phyloP scores from a whole-genome alignment of 768 basidiomycete genomes.

The Rhodocollybia butyracea region DNA sequence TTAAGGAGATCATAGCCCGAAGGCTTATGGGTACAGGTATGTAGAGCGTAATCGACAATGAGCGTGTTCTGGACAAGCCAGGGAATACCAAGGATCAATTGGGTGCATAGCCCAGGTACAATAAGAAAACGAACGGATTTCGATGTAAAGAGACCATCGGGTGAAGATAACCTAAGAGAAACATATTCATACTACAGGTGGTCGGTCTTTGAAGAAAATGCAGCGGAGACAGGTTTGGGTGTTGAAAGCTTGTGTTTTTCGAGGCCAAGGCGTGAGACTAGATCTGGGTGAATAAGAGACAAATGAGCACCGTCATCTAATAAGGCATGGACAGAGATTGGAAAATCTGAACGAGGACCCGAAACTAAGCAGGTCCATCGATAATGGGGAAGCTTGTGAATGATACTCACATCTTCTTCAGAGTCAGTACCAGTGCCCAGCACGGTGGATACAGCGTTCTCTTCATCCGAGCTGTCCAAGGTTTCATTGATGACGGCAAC shows the following conservation, averaged over 20 bases:
- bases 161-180: not conserved
- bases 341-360: not conserved
- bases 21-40: constrained; percentile 13
- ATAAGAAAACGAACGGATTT: not conserved
- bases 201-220: not conserved
- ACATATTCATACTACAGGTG: constrained; percentile 4
- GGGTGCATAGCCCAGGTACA: not conserved
- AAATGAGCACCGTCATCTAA: constrained; percentile 28
- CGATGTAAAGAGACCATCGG: not conserved
- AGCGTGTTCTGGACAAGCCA: constrained; percentile 32
- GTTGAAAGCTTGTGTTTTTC: not conserved
- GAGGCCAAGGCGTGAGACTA: constrained; percentile 20
- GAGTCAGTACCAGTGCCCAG: not conserved
- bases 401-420: not conserved
- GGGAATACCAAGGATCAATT: constrained; percentile 30
- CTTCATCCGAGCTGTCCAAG: not conserved
- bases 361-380: not conserved
- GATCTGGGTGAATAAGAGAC: constrained; percentile 26
- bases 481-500: not conserved
- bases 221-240: not conserved
- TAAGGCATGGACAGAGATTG: constrained; percentile 11
- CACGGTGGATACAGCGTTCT: too few species aligned
- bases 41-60: constrained; percentile 22
- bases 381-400: not conserved
- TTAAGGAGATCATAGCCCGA: constrained; percentile 6